Base-by-base conservation (phyloP, 352 stramenopile genomes). In the Globisporangium solare region DNA sequence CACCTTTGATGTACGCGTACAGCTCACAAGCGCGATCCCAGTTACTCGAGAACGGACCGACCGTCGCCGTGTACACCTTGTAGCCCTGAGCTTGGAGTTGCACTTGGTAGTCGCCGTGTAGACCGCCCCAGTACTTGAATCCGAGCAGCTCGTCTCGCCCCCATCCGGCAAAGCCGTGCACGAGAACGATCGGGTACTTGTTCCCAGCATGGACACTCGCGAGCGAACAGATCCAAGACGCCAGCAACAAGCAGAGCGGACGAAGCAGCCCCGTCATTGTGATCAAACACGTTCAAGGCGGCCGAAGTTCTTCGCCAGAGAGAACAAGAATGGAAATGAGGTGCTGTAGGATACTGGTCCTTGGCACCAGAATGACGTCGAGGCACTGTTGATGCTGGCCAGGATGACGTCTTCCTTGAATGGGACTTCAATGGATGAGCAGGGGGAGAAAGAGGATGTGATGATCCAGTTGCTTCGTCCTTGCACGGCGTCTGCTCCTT, bases 21-120 rank as follows among this genome's bases (percentile, higher is more conserved):
- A 83, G 54, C 56, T 83, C 73, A 41, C 67, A 79, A 21, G 70
- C 72, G 17, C 72, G 72, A 47, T 82, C 72, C 68, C 71, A 81
- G 56, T 78, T 71, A 35, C 63, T 74, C 18, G 63, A 65, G 45
- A 81, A 58, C 15, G 68, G 68, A 18, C 68, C 63, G 14, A 78
- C 51, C 13, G 35, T 47, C 0, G 71, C 68, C 37, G 60, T 73
- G 47, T 52, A 49, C 35, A 75, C 67, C 40, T 71, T 51, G 42
- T 67, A 73, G 41, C 68, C 68, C 18, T 74, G 35, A 1, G 56
- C 32, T 40, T 68, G 63, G 39, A 73, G 61, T 11, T 67, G 13
- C 42, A 66, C 50, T 43, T 73, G 47, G 50, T 48, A 70, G 54
- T 77, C 68, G 22, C 62, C 65, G 15, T 77, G 56, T 43, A 66